Conservation (phyloP, 1,284 basidiomycete species). For the Xerocomus cyaneibrunnescens region DNA sequence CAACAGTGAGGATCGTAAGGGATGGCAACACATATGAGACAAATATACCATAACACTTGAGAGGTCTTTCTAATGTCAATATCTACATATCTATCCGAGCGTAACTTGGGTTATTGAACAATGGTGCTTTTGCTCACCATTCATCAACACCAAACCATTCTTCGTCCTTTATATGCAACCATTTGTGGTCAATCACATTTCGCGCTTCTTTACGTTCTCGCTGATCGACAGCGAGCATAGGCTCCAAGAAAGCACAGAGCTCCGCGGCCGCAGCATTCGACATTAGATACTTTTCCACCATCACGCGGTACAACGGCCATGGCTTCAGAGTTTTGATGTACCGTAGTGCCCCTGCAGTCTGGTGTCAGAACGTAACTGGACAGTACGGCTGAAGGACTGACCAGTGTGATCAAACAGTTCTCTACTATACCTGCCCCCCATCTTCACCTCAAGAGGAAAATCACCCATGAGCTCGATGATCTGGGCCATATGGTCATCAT, state of each 20-base stretch:
- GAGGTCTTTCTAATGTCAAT: constrained; percentile 6
- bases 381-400: constrained; percentile 31
- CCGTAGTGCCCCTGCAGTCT: constrained; percentile 53
- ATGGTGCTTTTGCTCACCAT: constrained; percentile 39
- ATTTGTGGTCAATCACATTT: constrained; percentile 71
- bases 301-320: constrained; percentile 81
- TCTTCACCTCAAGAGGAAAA: constrained; percentile 66
- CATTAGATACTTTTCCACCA: constrained; percentile 83
- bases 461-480: constrained; percentile 87
- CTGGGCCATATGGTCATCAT: constrained; percentile 94
- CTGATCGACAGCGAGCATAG: constrained; percentile 78
- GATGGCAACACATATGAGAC: constrained; percentile 13
- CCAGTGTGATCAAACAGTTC: constrained; percentile 84
- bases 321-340: constrained; percentile 80
- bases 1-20: background rate
- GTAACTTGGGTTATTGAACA: background rate
- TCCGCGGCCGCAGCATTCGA: constrained; percentile 53
- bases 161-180: constrained; percentile 58
- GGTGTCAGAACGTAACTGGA: constrained; percentile 2
- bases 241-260: constrained; percentile 72
- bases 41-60: constrained; percentile 3
- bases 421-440: constrained; percentile 80
- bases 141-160: constrained; percentile 46
- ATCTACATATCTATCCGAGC: constrained; percentile 11
- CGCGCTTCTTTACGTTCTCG: constrained; percentile 67